Percentiles rank a stretch among this genome's conserved stretches.
These are phyloP conservation scores for Tuber calosporum DNA, from an alignment of 495 filamentous ascomycete genomes.

Conservation along the genomic window DNA sequence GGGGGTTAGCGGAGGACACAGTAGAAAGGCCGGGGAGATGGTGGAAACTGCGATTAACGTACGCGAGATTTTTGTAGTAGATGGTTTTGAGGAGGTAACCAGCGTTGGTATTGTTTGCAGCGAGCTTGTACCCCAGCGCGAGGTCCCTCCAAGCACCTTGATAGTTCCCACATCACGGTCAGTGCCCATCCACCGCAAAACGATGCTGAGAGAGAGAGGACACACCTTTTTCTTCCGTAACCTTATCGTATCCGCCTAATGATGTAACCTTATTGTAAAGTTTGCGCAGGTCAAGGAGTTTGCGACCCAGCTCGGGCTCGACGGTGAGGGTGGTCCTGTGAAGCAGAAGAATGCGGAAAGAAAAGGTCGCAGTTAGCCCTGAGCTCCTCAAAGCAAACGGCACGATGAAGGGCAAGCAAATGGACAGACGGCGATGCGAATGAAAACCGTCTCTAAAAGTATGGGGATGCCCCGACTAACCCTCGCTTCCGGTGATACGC, in stretches of 20 bases:
- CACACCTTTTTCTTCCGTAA: constrained; percentile 61
- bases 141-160: constrained; percentile 64
- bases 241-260: constrained; percentile 71
- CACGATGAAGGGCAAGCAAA: constrained; percentile 2
- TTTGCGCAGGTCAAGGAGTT: constrained; percentile 61
- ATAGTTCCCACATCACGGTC: constrained; percentile 19
- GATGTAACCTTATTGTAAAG: constrained; percentile 63
- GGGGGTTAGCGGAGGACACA: constrained; percentile 8
- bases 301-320: constrained; percentile 64
- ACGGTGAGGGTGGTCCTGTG: constrained; percentile 59
- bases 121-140: constrained; percentile 57
- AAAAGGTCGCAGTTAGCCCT: constrained; percentile 4
- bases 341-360: constrained; percentile 18
- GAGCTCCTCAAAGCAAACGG: neutral
- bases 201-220: neutral
- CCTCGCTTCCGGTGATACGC: constrained; percentile 65
- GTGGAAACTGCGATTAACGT: constrained; percentile 19
- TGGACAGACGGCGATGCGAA: neutral
- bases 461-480: constrained; percentile 37
- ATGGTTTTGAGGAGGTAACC: constrained; percentile 71
- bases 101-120: constrained; percentile 58
- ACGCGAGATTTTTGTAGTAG: constrained; percentile 76
- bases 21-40: neutral
- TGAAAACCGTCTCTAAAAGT: neutral
- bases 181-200: neutral